Conservation (phyloP, 768 basidiomycete species). For the Pisolithus marmoratus region DNA sequence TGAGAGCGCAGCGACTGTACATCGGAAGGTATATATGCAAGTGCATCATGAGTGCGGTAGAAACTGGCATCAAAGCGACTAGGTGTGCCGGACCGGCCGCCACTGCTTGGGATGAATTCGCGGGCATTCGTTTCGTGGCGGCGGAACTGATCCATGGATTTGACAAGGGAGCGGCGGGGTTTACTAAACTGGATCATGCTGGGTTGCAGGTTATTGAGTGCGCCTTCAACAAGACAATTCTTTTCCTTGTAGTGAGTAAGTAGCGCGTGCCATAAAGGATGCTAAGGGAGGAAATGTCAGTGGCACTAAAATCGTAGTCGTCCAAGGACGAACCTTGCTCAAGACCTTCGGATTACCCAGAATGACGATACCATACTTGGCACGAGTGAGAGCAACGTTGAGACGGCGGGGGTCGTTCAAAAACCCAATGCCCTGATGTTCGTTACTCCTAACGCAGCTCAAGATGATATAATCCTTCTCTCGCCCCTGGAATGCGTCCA, state of each 20-base stretch:
- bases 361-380: slow-evolving; percentile 97
- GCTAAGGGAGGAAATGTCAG: slow-evolving; percentile 45
- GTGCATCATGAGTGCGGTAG: slow-evolving; percentile 91
- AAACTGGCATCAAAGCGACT: slow-evolving; percentile 95
- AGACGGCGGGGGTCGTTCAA: slow-evolving; percentile 94
- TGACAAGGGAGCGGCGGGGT: slow-evolving; percentile 81
- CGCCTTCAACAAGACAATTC: slow-evolving; percentile 89
- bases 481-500: slow-evolving; percentile 98
- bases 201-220: slow-evolving; percentile 90
- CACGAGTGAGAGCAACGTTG: slow-evolving; percentile 95
- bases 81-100: slow-evolving; percentile 76
- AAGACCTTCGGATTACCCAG: slow-evolving; percentile 99
- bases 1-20: slow-evolving; percentile 95
- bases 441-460: slow-evolving; percentile 95
- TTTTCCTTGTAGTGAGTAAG: slow-evolving; percentile 99
- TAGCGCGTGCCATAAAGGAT: slow-evolving; percentile 97
- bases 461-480: slow-evolving; percentile 99
- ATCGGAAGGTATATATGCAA: slow-evolving; percentile 92
- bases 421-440: slow-evolving; percentile 99
- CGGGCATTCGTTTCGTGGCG: slow-evolving; percentile 89
- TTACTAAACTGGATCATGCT: slow-evolving; percentile 99
- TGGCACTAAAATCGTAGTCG: slow-evolving; percentile 4
- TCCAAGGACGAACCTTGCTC: slow-evolving; percentile 73
- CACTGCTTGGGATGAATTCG: slow-evolving; percentile 52
- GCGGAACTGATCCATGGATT: slow-evolving; percentile 90